A percentile compares a stretch with the other conserved stretches of the same genome.
phyloP scores from a whole-genome alignment of 495 filamentous ascomycete species.

The Trichocladium antarcticum region DNA sequence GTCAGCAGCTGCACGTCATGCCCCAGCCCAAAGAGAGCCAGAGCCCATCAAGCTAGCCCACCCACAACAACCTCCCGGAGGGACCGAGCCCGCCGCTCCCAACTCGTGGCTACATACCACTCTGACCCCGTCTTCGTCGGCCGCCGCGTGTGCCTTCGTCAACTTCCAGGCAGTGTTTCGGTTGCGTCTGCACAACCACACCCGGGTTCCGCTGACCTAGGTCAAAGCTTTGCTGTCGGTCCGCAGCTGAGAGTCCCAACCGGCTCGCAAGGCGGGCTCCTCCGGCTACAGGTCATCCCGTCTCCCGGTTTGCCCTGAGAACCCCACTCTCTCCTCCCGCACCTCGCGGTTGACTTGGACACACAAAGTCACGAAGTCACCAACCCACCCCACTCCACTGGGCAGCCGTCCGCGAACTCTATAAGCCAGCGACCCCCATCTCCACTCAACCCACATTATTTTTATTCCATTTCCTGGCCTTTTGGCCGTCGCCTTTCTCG shows the following conservation, averaged over 20 bases:
- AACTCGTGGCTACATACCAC: no score
- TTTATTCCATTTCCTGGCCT: constrained; percentile 18
- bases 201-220: constrained; percentile 15
- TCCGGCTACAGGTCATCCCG: constrained; percentile 17
- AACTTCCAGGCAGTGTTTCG: no score
- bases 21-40: constrained; percentile 5
- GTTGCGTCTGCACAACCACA: constrained; percentile 1
- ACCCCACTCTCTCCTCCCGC: constrained; percentile 14
- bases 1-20: constrained; percentile 18
- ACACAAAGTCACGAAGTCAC: constrained; percentile 10
- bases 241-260: constrained; percentile 10
- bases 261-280: constrained; percentile 20
- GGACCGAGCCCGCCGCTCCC: constrained; percentile 1
- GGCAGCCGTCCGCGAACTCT: constrained; percentile 6
- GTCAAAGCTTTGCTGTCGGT: not conserved
- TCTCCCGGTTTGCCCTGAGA: constrained; percentile 12
- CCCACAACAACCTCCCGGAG: constrained; percentile 7
- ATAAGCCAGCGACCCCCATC: constrained; percentile 10
- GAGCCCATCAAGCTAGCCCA: constrained; percentile 14
- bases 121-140: no score
- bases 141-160: no score
- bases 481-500: not conserved
- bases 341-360: constrained; percentile 13
- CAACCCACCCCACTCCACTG: not conserved
- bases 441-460: constrained; percentile 31